Base-by-base conservation (phyloP, 2,329 filamentous ascomycete genomes). In the Cephalotrichum gorgonifer region DNA sequence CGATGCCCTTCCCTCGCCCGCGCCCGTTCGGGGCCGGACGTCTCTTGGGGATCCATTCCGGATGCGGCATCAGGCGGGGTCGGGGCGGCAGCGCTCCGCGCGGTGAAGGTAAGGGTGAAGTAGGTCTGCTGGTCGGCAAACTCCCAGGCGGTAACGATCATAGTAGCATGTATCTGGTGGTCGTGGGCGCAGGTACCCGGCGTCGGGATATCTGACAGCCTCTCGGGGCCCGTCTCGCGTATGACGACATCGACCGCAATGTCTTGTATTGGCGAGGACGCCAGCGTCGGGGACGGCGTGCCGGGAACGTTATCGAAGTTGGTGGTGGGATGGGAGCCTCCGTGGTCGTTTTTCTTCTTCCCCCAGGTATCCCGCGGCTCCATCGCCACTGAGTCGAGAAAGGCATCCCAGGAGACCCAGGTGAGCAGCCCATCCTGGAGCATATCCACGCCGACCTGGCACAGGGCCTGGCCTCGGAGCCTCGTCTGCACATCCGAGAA, bases 121-220 rank as follows among this genome's bases (percentile, higher is more conserved):
- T 83, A 88, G 9, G 74, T 78, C 55, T 82, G 76, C 20, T 75
- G 72, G 39, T 85, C 78, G 35, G 85, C 77, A n/a, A 77, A 70
- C 52, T 79, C 74, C 82, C 85, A 90, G 6, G 86, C 76, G 1
- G 81, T 85, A 22, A 89, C 78, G 43, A 88, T 86, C 82, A 89
- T 86, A 54, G 83, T 84, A 22, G 85, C 82, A 53, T 78, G 78
- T 0, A 79, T 64, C 56, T 69, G 70, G 45, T 62, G 64, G 22
- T 67, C 28, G 35, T 42, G 31, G 41, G 39, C 14, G 6, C 63
- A 6, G 61, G 63, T 17, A 62, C 62, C 50, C 63, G 64, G 33
- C 60, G 58, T 25, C 57, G 61, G 22, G 20, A 66, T 63, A 23
- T 66, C 60, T 1, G 55, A 64, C 6, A 71, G 60, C 48, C 68